Conservation (phyloP, 163 green algal species). For the Coccomyxa subellipsoidea region DNA sequence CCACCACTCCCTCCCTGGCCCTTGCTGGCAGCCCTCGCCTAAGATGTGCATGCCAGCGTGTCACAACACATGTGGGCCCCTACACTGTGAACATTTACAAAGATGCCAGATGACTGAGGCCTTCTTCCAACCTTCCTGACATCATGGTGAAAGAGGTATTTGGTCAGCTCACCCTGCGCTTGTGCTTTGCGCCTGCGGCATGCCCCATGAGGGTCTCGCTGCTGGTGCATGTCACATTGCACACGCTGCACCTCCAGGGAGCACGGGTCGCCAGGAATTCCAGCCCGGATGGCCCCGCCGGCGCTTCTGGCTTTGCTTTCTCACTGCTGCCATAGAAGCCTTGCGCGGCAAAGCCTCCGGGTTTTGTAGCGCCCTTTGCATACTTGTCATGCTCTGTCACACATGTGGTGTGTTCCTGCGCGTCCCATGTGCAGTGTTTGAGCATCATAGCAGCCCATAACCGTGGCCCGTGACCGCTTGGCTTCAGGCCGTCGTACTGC, state of each 20-base stretch:
- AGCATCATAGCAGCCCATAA: not conserved
- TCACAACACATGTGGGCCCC: too few species aligned
- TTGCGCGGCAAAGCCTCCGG: slow-evolving; percentile 73
- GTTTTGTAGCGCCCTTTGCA: slow-evolving; percentile 83
- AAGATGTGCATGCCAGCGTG: too few species aligned
- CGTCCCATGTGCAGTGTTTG: not conserved
- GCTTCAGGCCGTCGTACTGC: too few species aligned
- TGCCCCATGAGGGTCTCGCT: slow-evolving; percentile 81
- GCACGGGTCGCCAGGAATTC: slow-evolving; percentile 68
- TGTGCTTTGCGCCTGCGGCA: slow-evolving; percentile 82
- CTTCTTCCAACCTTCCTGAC: too few species aligned
- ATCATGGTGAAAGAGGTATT: not conserved
- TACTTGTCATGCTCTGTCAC: slow-evolving; percentile 97
- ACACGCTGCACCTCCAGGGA: slow-evolving; percentile 87
- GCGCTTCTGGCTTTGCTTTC: slow-evolving; percentile 3
- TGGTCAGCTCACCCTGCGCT: slow-evolving; percentile 41
- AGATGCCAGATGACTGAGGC: too few species aligned
- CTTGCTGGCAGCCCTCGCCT: not conserved
- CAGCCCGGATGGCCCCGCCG: slow-evolving; percentile 30
- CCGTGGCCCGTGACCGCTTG: too few species aligned
- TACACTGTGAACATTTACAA: too few species aligned
- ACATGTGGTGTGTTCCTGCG: slow-evolving; percentile 74
- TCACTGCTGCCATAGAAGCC: slow-evolving; percentile 46
- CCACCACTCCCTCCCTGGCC: not conserved
- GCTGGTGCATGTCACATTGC: slow-evolving; percentile 91